These are phyloP conservation scores for Coemansia aciculifera DNA, from an alignment of 192 early-diverging fungal species.

Conservation along the genomic window DNA sequence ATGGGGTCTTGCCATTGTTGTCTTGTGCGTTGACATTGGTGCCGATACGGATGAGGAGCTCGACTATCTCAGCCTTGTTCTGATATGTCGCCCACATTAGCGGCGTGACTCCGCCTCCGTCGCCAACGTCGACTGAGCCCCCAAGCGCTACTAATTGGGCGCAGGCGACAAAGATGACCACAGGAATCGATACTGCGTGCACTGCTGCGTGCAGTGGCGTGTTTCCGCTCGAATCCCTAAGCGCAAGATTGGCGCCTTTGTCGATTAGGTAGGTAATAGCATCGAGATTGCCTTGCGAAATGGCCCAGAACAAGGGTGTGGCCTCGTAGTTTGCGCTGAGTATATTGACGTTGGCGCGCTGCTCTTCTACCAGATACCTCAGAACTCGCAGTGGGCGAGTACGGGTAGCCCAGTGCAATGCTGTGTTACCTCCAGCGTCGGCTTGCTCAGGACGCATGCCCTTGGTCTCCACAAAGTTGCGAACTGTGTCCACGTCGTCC, in stretches of 20 bases:
- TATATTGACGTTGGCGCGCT: slow-evolving; percentile 69
- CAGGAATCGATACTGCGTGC: slow-evolving; percentile 77
- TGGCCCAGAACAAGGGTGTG: slow-evolving; percentile 93
- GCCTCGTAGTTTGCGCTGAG: slow-evolving; percentile 76
- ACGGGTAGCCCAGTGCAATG: slow-evolving; percentile 87
- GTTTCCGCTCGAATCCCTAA: slow-evolving; percentile 84
- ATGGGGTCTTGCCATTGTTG: slow-evolving; percentile 71
- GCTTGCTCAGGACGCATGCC: slow-evolving; percentile 50
- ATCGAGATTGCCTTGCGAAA: slow-evolving; percentile 71
- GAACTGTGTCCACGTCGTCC: slow-evolving; percentile 62
- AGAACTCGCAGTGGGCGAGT: slow-evolving; percentile 71
- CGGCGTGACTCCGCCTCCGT: slow-evolving; percentile 79
- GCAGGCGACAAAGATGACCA: slow-evolving; percentile 73
- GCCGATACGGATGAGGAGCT: slow-evolving; percentile 68
- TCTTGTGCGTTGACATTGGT: slow-evolving; percentile 73
- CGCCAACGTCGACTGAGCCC: slow-evolving; percentile 59
- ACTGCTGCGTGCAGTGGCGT: slow-evolving; percentile 87
- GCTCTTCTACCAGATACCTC: slow-evolving; percentile 75
- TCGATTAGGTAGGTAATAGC: slow-evolving; percentile 72
- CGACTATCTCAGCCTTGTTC: slow-evolving; percentile 69
- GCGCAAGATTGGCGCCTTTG: slow-evolving; percentile 72
- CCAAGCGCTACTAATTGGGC: slow-evolving; percentile 66
- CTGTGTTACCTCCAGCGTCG: slow-evolving; percentile 71
- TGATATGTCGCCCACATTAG: slow-evolving; percentile 97
- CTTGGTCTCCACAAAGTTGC: slow-evolving; percentile 61